Evolutionary conservation across 768 basidiomycete genomes (phyloP), one percentile per base, ranked within the genome.

Genomic region (Dendrothele bispora): DNA sequence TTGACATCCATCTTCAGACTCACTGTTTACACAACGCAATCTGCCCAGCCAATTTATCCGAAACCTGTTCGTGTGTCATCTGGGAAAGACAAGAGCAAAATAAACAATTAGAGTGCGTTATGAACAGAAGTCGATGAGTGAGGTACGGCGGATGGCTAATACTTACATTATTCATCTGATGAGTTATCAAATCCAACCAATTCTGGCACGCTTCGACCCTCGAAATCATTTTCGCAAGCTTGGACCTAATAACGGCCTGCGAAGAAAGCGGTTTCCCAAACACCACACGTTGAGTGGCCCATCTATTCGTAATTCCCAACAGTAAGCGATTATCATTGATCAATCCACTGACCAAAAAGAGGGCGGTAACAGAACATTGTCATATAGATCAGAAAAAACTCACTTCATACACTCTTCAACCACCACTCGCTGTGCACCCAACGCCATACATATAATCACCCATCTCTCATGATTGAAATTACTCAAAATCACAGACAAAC

Each of bases 391-490:
- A 40, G n/a, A 7, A 18, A n/a, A n/a, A n/a, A n/a, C n/a, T n/a
- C n/a, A n/a, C n/a, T n/a, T n/a, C n/a, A n/a, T n/a, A n/a, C n/a
- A n/a, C n/a, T n/a, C n/a, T n/a, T n/a, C n/a, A n/a, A 49, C 54
- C 46, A n/a, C n/a, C n/a, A n/a, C n/a, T n/a, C n/a, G n/a, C n/a
- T n/a, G n/a, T n/a, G n/a, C n/a, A n/a, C n/a, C n/a, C n/a, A n/a
- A n/a, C n/a, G n/a, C n/a, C n/a, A n/a, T n/a, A n/a, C n/a, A n/a
- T n/a, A 80, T 84, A 86, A 94, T 94, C 22, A 90, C 88, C 91
- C 90, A 95, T 55, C 88, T 86, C 62, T 94, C 93, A 64, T 95
- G 92, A 63, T 95, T 95, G 71, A 95, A 97, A 69, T 95, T 98
- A 49, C 88, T 72, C 82, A 52, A 82, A 77, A 35, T 86, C 67